A percentile compares a stretch with the other conserved stretches of the same genome.
Evolutionary conservation across 2,329 filamentous ascomycete species (phyloP).

Genomic region (Pseudogymnoascus sp.): DNA sequence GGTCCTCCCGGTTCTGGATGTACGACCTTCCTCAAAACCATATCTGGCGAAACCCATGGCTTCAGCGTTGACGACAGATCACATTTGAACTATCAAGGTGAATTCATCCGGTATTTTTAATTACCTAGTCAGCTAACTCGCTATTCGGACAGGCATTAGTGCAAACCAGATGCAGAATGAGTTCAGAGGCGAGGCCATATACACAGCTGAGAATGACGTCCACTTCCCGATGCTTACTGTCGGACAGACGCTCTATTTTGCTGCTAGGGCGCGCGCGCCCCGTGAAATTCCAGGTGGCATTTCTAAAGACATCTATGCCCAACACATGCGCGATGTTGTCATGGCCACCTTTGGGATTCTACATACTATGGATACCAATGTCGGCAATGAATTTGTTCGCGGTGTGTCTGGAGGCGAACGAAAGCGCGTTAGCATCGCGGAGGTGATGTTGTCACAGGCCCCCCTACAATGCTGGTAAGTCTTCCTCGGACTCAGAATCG

Average conservation of each 20-base stretch:
- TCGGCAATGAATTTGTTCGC: conserved; percentile 48
- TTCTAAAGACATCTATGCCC: conserved; percentile 42
- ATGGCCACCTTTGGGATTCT: conserved; percentile 51
- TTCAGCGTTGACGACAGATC: conserved; percentile 43
- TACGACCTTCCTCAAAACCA: conserved; percentile 52
- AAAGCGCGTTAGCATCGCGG: conserved; percentile 51
- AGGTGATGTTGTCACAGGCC: conserved; percentile 31
- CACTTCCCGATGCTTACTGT: too few relatives aligned
- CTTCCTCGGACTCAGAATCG: conserved; percentile 62
- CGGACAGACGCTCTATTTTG: too few relatives aligned
- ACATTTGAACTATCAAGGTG: conserved; percentile 52
- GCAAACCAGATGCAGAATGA: conserved; percentile 21
- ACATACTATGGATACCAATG: conserved; percentile 43
- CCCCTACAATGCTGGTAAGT: conserved; percentile 31
- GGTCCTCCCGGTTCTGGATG: conserved; percentile 40
- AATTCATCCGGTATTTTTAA: conserved; percentile 6
- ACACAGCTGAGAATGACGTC: too few relatives aligned
- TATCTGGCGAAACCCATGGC: conserved; percentile 46
- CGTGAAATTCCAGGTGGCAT: conserved; percentile 51
- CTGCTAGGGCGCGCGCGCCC: conserved; percentile 53
- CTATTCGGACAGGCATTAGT: neutral
- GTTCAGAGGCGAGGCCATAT: too few relatives aligned
- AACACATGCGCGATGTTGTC: conserved; percentile 40
- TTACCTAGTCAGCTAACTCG: neutral
- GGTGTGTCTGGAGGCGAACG: conserved; percentile 51